Base-by-base conservation (phyloP, 495 filamentous ascomycete genomes). In the Amniculicola lignicola region DNA sequence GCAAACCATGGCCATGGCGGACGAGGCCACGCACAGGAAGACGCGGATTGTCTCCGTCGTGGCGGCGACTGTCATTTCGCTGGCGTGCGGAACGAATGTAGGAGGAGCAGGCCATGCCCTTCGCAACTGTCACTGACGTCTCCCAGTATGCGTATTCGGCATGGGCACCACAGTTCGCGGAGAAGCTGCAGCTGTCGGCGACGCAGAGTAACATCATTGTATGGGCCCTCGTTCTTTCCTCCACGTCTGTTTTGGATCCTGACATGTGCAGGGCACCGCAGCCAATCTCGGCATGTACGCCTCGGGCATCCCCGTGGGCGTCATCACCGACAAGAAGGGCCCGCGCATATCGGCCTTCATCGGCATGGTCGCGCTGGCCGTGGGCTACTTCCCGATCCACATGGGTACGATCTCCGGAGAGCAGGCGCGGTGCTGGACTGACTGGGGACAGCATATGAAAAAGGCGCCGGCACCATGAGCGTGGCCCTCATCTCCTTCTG, bases 201-300 rank as follows among this genome's bases (percentile, higher is more conserved):
- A 97, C 90, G 22, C 80, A 95, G 70, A 87, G 79, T 71, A 96
- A 97, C 69, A 66, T 96, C 52, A 94, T 98, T 63, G 86, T 89
- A 75, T 67, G 82, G 9, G 3, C 4, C 28, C 63, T 21, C 39
- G 22, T 29, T 33, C 39, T 15, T 19, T 67, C 29, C 51, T 51
- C 23, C 28, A 31, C 16, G 27, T 24, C 27, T 19, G n/a, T 46
- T 4, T 23, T n/a, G n/a, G n/a, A n/a, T n/a, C 24, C 46, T 47
- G 16, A 42, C 16, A 12, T 10, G 29, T 14, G 2, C 62, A 88
- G 82, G 92, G 92, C 21, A 78, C 82, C 3, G 83, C 86, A n/a
- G 92, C 87, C n/a, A 97, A 97, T 63, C 67, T 97, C 61, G 92
- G 92, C 62, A 96, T 95, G 90, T 95, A 95, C 70, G 83, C 80